phyloP scores from a whole-genome alignment of 2,329 filamentous ascomycete genomes.

The Penicillium paneum region DNA sequence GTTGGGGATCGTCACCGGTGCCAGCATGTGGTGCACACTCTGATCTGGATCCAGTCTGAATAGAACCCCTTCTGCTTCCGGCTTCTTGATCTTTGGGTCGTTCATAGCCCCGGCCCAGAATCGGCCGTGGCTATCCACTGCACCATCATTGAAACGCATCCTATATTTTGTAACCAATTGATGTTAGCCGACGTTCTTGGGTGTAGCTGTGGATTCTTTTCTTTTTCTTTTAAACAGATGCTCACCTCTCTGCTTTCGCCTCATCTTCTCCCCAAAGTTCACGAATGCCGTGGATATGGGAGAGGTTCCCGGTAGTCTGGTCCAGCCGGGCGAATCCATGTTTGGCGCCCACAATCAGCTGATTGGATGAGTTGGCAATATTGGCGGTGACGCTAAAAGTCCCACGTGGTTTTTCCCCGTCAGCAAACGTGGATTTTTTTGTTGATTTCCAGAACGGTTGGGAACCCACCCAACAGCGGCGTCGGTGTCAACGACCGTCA shows the following conservation, averaged over 20 bases:
- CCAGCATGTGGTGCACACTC: constrained; percentile 58
- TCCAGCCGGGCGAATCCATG: constrained; percentile 77
- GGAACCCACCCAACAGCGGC: constrained; percentile 51
- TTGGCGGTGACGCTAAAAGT: constrained; percentile 67
- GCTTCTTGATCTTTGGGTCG: constrained; percentile 64
- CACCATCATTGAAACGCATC: constrained; percentile 73
- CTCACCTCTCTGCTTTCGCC: constrained; percentile 48
- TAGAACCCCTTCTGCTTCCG: constrained; percentile 60
- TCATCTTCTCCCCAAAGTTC: constrained; percentile 48
- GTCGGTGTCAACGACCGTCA: constrained; percentile 56
- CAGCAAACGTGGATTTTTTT: background rate
- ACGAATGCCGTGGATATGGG: constrained; percentile 56
- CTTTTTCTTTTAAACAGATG: constrained; percentile 3
- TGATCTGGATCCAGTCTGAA: constrained; percentile 67
- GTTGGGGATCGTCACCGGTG: constrained; percentile 74
- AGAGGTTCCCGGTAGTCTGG: constrained; percentile 54
- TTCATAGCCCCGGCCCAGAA: constrained; percentile 90
- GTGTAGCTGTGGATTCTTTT: background rate
- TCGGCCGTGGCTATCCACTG: constrained; percentile 71
- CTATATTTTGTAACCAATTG: constrained; percentile 25
- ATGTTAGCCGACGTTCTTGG: background rate
- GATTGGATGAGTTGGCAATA: constrained; percentile 60
- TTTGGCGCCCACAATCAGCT: constrained; percentile 76
- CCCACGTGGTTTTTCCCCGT: constrained; percentile 30
- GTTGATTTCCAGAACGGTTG: background rate